Evolutionary conservation across 371 early-diverging fungal species (phyloP), one percentile per base, ranked within the genome.

Genomic region (Rhizopus microsporus): DNA sequence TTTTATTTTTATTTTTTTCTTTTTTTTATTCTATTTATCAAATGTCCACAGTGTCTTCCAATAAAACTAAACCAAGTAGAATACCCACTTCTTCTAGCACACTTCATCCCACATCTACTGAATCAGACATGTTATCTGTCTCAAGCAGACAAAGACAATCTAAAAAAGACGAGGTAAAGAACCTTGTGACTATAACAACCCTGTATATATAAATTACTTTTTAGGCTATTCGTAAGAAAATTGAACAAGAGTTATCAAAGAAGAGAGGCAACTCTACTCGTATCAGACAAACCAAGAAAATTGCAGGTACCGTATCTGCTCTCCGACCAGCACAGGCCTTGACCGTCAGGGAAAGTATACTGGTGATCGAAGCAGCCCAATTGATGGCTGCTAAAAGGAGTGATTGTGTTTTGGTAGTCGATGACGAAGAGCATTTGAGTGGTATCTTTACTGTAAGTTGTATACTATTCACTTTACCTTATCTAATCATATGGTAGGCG

Each of bases 341-440:
- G 63, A 96, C 95, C n/a, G 91, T 96, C 38, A 83, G 88, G 50
- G 94, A 97, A 58, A 87, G 84, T 30, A 88, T 94, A 49, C 76
- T 91, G 40, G 93, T 97, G 47, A 88, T 92, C 47, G 95, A 96
- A 67, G 99, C 95, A 0, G 93, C 97, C 31, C 97, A 94, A 77
- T 80, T 96, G 51, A 98, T 98, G 99, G 96, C 99, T 38, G 97
- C 97, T 38, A 96, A 95, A 79, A 80, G 97, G 39, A 89, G 93
- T 23, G 99, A 98, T 70, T 94, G 95, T 68, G 93, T 90, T 56
- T 82, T 96, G 8, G 94, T 94, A 10, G 93, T 95, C 16, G 92
- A 95, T 68, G 85, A 87, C 44, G 93, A 96, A 30, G 92, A 95
- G 57, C 91, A 92, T 55, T 80, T 98, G 51, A 82, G 90, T 9